phyloP scores from a whole-genome alignment of 192 early-diverging fungal genomes.

The Rhizophagus sp. region DNA sequence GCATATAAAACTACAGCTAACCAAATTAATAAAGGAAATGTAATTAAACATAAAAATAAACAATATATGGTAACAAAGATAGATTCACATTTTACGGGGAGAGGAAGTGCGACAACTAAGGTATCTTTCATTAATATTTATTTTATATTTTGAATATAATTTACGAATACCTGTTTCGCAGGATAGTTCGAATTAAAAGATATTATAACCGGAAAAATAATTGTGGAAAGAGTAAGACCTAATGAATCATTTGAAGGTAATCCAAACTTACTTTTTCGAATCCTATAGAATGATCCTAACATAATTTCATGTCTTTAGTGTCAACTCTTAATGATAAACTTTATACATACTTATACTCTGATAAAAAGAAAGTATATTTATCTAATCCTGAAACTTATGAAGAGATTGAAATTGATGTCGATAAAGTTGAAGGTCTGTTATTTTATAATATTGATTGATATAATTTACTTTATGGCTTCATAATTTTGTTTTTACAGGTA shows the following conservation, averaged over 20 bases:
- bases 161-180: background rate
- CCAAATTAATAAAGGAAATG: conserved; percentile 63
- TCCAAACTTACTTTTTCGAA: background rate
- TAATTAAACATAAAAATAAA: conserved; percentile 66
- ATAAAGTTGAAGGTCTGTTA: conserved; percentile 57
- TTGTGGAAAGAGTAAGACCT: background rate
- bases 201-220: background rate
- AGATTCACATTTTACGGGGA: conserved; percentile 69
- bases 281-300: too few relatives aligned
- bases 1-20: conserved; percentile 51
- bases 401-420: conserved; percentile 59
- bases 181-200: background rate
- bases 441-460: background rate
- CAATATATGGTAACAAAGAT: conserved; percentile 67
- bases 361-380: conserved; percentile 61
- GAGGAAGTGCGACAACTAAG: conserved; percentile 65
- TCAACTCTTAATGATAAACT: conserved; percentile 63
- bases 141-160: background rate
- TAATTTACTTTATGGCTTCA: background rate
- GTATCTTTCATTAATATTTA: conserved; percentile 20
- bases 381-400: conserved; percentile 74
- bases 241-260: background rate
- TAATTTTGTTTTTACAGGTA: conserved; percentile 7
- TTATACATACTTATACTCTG: conserved; percentile 75
- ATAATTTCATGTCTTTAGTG: conserved; percentile 50